A percentile compares a stretch with the other conserved stretches of the same genome.
phyloP scores from a whole-genome alignment of 192 early-diverging fungal genomes.

The Lobosporangium transversale region DNA sequence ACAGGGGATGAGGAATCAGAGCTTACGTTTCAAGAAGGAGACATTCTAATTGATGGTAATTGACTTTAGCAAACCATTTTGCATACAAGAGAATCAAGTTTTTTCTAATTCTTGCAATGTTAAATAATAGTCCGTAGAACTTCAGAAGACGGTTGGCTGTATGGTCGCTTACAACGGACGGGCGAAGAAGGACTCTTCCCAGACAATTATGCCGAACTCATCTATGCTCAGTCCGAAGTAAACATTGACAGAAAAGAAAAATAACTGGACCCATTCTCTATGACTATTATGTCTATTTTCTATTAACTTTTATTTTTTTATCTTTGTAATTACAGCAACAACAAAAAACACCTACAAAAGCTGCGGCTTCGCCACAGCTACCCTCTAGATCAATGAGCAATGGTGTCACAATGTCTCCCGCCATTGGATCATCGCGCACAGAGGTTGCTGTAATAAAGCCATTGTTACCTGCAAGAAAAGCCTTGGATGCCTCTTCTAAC shows the following conservation, averaged over 20 bases:
- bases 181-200: constrained; percentile 65
- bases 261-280: no score
- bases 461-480: constrained; percentile 12
- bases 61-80: no score
- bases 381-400: constrained; percentile 6
- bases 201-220: constrained; percentile 65
- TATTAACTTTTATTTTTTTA: no score
- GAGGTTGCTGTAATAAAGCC: constrained; percentile 3
- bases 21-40: constrained; percentile 65
- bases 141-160: constrained; percentile 67
- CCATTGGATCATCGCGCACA: not conserved
- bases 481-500: not conserved
- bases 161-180: constrained; percentile 59
- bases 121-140: constrained; percentile 48
- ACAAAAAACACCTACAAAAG: not conserved
- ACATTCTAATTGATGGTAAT: constrained; percentile 63
- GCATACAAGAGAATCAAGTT: not conserved
- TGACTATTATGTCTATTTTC: no score
- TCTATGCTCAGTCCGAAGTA: constrained; percentile 28
- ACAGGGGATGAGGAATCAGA: constrained; percentile 65
- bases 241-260: not conserved
- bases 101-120: not conserved
- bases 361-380: constrained; percentile 4
- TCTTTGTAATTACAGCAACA: no score
- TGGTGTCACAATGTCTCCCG: not conserved